These are phyloP conservation scores for Pichia gijzeniarum DNA, from an alignment of 805 yeast species.

Conservation along the genomic window DNA sequence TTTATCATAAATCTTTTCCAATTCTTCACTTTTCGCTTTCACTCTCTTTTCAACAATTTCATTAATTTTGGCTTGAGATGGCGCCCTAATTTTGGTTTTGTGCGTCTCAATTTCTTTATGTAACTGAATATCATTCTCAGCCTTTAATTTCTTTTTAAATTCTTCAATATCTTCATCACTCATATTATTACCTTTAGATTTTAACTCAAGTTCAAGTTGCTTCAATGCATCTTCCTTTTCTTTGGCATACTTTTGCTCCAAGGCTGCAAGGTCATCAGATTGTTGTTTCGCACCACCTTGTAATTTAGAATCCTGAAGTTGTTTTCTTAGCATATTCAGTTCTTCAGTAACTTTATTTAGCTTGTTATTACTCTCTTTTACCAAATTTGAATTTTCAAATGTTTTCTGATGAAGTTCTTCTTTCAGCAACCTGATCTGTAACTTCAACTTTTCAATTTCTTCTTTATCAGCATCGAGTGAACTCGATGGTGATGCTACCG, in stretches of 20 bases:
- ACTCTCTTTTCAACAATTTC: constrained; percentile 32
- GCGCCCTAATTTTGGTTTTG: constrained; percentile 33
- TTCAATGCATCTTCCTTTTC: constrained; percentile 19
- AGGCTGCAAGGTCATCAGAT: constrained; percentile 13
- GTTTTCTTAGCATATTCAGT: constrained; percentile 2
- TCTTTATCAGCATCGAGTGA: constrained; percentile 7
- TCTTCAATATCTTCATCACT: constrained; percentile 21
- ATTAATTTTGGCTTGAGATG: constrained; percentile 33
- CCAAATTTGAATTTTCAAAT: constrained; percentile 5
- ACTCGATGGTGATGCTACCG: background rate
- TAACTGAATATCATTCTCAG: constrained; percentile 28
- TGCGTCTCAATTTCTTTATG: constrained; percentile 26
- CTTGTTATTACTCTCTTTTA: constrained; percentile 3
- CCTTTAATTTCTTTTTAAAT: constrained; percentile 15
- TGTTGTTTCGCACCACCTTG: background rate
- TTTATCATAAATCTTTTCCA: constrained; percentile 26
- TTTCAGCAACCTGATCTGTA: constrained; percentile 13
- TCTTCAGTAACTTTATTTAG: constrained; percentile 1
- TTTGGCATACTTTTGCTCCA: constrained; percentile 14
- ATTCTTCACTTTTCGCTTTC: constrained; percentile 30
- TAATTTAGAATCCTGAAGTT: background rate
- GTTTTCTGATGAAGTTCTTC: constrained; percentile 14
- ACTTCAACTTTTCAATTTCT: constrained; percentile 17
- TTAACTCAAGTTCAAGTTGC: constrained; percentile 18
- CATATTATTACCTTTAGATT: constrained; percentile 13